Evolutionary conservation across 2,329 filamentous ascomycete genomes (phyloP).

Genomic region (Cercospora berteroae): DNA sequence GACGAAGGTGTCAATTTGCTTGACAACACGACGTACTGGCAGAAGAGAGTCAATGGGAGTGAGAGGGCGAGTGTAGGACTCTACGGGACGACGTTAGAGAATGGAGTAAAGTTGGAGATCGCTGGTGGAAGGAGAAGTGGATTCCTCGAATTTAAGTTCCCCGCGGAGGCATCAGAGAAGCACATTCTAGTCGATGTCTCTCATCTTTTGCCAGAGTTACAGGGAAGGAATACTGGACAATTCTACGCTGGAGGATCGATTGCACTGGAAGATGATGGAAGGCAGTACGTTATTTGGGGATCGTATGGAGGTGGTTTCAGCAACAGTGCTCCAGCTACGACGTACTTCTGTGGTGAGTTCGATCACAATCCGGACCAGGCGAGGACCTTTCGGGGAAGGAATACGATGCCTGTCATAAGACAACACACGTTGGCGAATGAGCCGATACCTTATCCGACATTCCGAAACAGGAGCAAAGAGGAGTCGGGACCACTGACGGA

Average conservation of each 20-base stretch:
- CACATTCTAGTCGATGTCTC: slow-evolving; percentile 62
- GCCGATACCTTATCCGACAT: slow-evolving; percentile 39
- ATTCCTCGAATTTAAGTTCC: slow-evolving; percentile 62
- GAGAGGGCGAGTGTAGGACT: slow-evolving; percentile 57
- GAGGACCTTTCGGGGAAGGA: slow-evolving; percentile 37
- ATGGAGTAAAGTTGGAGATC: slow-evolving; percentile 58
- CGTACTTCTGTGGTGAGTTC: slow-evolving; percentile 63
- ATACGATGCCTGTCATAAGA: slow-evolving; percentile 29
- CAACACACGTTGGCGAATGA: slow-evolving; percentile 29
- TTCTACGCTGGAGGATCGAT: slow-evolving; percentile 61
- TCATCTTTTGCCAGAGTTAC: slow-evolving; percentile 59
- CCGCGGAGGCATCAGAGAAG: slow-evolving; percentile 39
- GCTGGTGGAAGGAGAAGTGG: slow-evolving; percentile 54
- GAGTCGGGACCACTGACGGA: slow-evolving; percentile 39
- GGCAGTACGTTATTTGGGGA: slow-evolving; percentile 57
- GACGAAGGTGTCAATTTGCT: slow-evolving; percentile 39
- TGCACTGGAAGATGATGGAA: slow-evolving; percentile 47
- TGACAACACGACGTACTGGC: slow-evolving; percentile 44
- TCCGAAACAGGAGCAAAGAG: slow-evolving; percentile 35
- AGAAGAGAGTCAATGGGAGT: slow-evolving; percentile 34
- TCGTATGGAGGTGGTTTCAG: slow-evolving; percentile 66
- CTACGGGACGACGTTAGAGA: slow-evolving; percentile 57
- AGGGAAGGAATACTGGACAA: slow-evolving; percentile 48
- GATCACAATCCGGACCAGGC: slow-evolving; percentile 42
- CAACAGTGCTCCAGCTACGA: slow-evolving; percentile 55